A percentile compares a stretch with the other conserved stretches of the same genome.
Evolutionary conservation across 441 rosid species (phyloP).

Genomic region (Erodium texanum): DNA sequence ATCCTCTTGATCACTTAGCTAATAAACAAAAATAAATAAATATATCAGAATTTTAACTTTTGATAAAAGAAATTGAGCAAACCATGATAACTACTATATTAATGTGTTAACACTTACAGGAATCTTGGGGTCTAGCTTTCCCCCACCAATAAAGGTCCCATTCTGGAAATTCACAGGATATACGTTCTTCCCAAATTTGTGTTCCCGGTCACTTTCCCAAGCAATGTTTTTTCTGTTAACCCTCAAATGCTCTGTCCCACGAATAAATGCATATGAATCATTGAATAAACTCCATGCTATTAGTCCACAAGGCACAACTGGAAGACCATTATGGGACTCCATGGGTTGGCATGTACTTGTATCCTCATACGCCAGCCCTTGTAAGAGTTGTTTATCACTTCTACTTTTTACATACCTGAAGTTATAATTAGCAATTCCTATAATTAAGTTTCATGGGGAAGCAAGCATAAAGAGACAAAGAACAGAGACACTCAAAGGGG

Average conservation of each 20-base stretch:
- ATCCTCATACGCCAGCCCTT: conserved; percentile 38
- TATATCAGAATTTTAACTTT: not conserved
- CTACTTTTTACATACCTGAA: conserved; percentile 84
- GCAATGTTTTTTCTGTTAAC: conserved; percentile 59
- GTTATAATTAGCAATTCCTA: not conserved
- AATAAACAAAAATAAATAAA: conserved; percentile 6
- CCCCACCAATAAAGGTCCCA: conserved; percentile 71
- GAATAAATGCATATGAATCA: conserved; percentile 56
- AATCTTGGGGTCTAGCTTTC: conserved; percentile 45
- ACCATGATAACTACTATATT: not conserved
- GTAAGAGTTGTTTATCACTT: conserved; percentile 66
- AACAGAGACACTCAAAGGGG: not conserved
- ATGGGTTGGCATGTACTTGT: conserved; percentile 69
- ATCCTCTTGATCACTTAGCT: conserved; percentile 43
- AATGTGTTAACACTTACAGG: conserved; percentile 44
- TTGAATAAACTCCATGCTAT: conserved; percentile 92
- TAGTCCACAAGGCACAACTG: conserved; percentile 71
- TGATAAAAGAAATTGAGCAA: not conserved
- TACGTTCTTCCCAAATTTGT: conserved; percentile 76
- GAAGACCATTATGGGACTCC: conserved; percentile 50
- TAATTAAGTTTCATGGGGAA: not conserved
- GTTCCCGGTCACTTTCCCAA: conserved; percentile 75
- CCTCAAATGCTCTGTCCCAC: conserved; percentile 30
- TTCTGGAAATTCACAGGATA: conserved; percentile 80
- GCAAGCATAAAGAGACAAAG: not conserved